Evolutionary conservation across 768 basidiomycete genomes (phyloP).

Genomic region (Filobasidium floriforme): DNA sequence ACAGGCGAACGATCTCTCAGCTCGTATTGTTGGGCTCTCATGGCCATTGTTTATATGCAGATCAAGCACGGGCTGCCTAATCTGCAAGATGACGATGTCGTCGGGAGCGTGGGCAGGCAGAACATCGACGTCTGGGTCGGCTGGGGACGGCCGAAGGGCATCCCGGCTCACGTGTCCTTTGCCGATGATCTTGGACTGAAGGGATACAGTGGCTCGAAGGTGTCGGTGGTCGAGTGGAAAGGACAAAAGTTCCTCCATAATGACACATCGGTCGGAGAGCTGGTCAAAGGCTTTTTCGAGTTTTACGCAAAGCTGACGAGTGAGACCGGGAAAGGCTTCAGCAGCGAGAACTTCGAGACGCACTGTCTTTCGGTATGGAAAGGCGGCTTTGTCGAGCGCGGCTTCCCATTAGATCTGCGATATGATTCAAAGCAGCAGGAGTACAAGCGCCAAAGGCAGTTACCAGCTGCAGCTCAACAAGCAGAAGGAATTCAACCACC

Average conservation of each 20-base stretch:
- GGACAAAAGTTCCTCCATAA: not conserved
- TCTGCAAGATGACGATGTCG: constrained; percentile 29
- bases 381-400: constrained; percentile 15
- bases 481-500: not conserved
- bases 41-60: constrained; percentile 43
- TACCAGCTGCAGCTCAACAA: constrained; percentile 10
- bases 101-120: constrained; percentile 22
- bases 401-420: not conserved
- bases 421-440: constrained; percentile 14
- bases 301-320: constrained; percentile 16
- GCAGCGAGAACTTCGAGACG: not conserved
- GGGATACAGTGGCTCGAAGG: not conserved
- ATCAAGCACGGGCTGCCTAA: constrained; percentile 35
- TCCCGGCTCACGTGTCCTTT: constrained; percentile 11
- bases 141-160: constrained; percentile 34
- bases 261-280: not conserved
- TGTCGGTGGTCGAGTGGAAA: not conserved
- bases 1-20: constrained; percentile 37
- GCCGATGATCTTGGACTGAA: constrained; percentile 1
- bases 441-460: constrained; percentile 5
- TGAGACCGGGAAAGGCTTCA: not conserved
- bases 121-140: constrained; percentile 35
- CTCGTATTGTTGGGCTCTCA: constrained; percentile 38
- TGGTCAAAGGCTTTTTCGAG: constrained; percentile 36
- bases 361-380: constrained; percentile 15